A percentile compares a stretch with the other conserved stretches of the same genome.
These are phyloP conservation scores for Myxozyma lipomycoides DNA, from an alignment of 805 yeast genomes.

Conservation along the genomic window DNA sequence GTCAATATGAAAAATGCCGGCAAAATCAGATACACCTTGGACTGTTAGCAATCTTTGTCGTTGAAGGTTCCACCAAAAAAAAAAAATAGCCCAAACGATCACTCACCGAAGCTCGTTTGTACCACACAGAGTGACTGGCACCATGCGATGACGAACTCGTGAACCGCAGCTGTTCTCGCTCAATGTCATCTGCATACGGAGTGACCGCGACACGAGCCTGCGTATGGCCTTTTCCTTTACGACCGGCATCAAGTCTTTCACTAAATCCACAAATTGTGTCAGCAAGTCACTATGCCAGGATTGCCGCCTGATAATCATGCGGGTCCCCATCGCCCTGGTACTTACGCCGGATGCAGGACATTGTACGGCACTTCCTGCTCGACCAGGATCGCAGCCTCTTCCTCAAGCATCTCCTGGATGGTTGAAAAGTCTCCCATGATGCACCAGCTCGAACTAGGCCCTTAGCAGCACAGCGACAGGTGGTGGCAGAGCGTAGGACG, in stretches of 20 bases:
- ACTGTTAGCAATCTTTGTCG: not conserved
- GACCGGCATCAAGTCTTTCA: not conserved
- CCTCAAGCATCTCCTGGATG: constrained; percentile 16
- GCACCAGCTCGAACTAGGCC: not conserved
- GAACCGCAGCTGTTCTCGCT: not conserved
- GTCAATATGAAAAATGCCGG: constrained; percentile 20
- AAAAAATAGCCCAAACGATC: no score
- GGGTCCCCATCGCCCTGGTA: not conserved
- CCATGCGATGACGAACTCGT: not conserved
- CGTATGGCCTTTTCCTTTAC: not conserved
- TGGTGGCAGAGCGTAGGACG: no score
- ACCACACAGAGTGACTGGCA: constrained; percentile 1
- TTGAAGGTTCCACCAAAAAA: not conserved
- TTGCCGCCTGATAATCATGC: no score
- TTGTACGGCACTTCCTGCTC: constrained; percentile 5
- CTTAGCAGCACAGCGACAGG: not conserved
- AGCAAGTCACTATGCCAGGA: no score
- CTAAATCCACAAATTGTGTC: not conserved
- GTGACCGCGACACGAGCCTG: no score
- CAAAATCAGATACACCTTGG: constrained; percentile 16
- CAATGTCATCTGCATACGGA: not conserved
- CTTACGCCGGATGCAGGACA: constrained; percentile 1
- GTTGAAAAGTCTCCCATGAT: constrained; percentile 14
- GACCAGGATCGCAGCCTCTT: constrained; percentile 13
- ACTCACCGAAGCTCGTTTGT: constrained; percentile 18